Evolutionary conservation across 2,329 filamentous ascomycete genomes (phyloP).

Genomic region (Fusarium poae): DNA sequence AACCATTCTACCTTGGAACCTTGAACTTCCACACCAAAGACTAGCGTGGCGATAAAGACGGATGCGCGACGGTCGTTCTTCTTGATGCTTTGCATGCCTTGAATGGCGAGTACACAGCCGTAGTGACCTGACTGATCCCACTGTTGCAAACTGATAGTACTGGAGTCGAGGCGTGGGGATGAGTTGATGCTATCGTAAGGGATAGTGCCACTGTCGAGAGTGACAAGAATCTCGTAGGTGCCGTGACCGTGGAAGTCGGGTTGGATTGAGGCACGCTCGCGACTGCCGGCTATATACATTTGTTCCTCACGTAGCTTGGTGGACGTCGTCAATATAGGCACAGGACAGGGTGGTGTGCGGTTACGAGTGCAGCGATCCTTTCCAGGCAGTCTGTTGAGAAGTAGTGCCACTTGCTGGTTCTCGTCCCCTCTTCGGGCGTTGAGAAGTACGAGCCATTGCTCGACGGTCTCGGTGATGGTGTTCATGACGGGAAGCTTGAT

Average conservation of each 20-base stretch:
- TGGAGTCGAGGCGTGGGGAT: background rate
- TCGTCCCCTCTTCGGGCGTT: slow-evolving; percentile 21
- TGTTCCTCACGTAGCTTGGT: slow-evolving; percentile 20
- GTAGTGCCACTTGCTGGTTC: slow-evolving; percentile 26
- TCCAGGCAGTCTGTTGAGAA: slow-evolving; percentile 16
- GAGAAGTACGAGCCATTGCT: slow-evolving; percentile 29
- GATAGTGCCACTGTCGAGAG: slow-evolving; percentile 15
- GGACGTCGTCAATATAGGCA: background rate
- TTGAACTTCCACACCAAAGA: slow-evolving; percentile 13
- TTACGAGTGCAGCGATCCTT: slow-evolving; percentile 27
- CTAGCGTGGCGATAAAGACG: slow-evolving; percentile 20
- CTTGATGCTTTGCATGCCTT: slow-evolving; percentile 28
- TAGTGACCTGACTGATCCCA: slow-evolving; percentile 24
- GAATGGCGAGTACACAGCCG: slow-evolving; percentile 17
- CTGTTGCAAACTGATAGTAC: slow-evolving; percentile 9
- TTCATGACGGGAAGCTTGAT: slow-evolving; percentile 28
- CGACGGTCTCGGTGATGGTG: slow-evolving; percentile 26
- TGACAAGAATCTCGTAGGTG: slow-evolving; percentile 11
- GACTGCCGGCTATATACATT: slow-evolving; percentile 25
- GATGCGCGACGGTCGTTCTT: slow-evolving; percentile 29
- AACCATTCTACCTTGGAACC: slow-evolving; percentile 23
- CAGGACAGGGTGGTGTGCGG: slow-evolving; percentile 11
- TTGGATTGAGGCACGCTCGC: slow-evolving; percentile 12
- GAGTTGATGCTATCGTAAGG: slow-evolving; percentile 26
- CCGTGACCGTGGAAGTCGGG: slow-evolving; percentile 19